Percentiles rank a stretch among this genome's conserved stretches.
Conservation (phyloP, 169 alveolate genomes). For the Toxoplasma gondii region DNA sequence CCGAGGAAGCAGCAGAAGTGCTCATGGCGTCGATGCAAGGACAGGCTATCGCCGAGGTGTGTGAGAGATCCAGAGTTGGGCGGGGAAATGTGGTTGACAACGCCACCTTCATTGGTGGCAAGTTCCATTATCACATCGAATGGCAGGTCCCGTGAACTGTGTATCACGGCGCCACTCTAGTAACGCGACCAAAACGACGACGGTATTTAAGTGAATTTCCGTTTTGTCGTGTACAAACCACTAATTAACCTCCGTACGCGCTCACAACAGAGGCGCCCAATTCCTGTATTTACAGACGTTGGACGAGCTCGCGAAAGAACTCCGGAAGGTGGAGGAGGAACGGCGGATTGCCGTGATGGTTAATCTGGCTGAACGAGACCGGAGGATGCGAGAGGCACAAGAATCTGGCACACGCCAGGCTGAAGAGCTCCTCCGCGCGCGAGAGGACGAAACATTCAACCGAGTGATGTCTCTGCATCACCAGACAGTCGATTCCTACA, state of each 20-base stretch:
- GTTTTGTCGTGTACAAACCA: no score
- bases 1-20: slow-evolving; percentile 52
- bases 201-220: no score
- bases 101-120: background rate
- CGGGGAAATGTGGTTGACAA: background rate
- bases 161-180: no score
- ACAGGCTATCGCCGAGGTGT: slow-evolving; percentile 51
- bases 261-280: no score
- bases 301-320: slow-evolving; percentile 91
- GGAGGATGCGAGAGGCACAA: slow-evolving; percentile 92
- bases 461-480: slow-evolving; percentile 90
- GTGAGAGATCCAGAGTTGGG: background rate
- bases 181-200: no score
- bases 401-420: slow-evolving; percentile 95
- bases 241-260: no score
- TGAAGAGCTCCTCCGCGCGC: slow-evolving; percentile 88
- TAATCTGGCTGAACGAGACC: slow-evolving; percentile 91
- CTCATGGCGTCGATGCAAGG: slow-evolving; percentile 66
- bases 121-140: background rate
- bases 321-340: slow-evolving; percentile 73
- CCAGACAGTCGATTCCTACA: slow-evolving; percentile 91
- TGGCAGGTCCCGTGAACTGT: background rate
- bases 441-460: slow-evolving; percentile 89
- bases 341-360: slow-evolving; percentile 90
- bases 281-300: slow-evolving; percentile 78